These are phyloP conservation scores for Phoenix roebelenii DNA, from an alignment of 176 grass and related monocot genomes.

Conservation along the genomic window DNA sequence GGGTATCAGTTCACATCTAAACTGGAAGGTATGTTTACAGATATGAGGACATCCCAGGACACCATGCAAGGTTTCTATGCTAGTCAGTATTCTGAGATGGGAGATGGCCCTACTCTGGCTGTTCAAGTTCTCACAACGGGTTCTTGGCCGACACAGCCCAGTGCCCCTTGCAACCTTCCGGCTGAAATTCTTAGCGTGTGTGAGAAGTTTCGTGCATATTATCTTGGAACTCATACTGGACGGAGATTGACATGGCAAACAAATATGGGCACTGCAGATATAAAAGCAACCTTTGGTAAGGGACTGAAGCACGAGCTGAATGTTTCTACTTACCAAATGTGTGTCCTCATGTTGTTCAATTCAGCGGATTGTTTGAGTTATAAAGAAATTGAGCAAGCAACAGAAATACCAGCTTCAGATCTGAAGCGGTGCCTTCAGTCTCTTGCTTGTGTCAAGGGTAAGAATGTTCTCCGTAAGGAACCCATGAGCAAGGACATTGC, in stretches of 20 bases:
- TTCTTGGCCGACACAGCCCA: slow-evolving; percentile 89
- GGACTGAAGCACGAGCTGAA: slow-evolving; percentile 92
- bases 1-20: slow-evolving; percentile 98
- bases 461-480: slow-evolving; percentile 90
- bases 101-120: slow-evolving; percentile 68
- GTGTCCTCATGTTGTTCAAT: slow-evolving; percentile 91
- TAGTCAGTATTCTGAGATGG: slow-evolving; percentile 53
- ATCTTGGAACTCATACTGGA: slow-evolving; percentile 92
- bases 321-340: slow-evolving; percentile 99
- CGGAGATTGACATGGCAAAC: slow-evolving; percentile 96
- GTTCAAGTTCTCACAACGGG: slow-evolving; percentile 95
- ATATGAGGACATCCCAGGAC: slow-evolving; percentile 98
- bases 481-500: slow-evolving; percentile 99
- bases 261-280: slow-evolving; percentile 96
- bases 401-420: slow-evolving; percentile 73
- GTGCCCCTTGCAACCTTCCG: slow-evolving; percentile 68
- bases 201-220: slow-evolving; percentile 73
- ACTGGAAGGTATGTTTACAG: slow-evolving; percentile 96
- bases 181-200: slow-evolving; percentile 74
- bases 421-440: slow-evolving; percentile 94
- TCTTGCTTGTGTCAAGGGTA: slow-evolving; percentile 95
- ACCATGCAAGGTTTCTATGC: slow-evolving; percentile 90
- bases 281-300: slow-evolving; percentile 87
- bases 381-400: slow-evolving; percentile 76
- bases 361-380: slow-evolving; percentile 46